A percentile compares a stretch with the other conserved stretches of the same genome.
These are phyloP conservation scores for Ganoderma meredithae DNA, from an alignment of 1,284 basidiomycete species.

Conservation along the genomic window DNA sequence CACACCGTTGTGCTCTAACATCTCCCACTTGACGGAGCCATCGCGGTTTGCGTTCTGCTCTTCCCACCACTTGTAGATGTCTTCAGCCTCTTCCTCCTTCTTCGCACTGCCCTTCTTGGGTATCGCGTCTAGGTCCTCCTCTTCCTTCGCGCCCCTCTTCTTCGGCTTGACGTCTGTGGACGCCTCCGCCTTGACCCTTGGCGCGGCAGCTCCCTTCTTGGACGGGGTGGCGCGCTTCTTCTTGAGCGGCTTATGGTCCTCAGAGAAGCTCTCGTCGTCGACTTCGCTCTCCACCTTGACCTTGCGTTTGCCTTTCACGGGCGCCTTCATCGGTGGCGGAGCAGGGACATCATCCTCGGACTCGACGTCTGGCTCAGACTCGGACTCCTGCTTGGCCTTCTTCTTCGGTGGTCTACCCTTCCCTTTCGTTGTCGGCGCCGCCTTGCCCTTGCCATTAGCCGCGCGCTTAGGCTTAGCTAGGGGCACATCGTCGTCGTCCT, in stretches of 20 bases:
- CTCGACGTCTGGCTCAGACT: slow-evolving; percentile 45
- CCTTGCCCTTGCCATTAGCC: slow-evolving; percentile 38
- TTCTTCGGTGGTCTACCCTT: slow-evolving; percentile 58
- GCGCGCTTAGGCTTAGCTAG: slow-evolving; percentile 38
- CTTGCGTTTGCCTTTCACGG: slow-evolving; percentile 57
- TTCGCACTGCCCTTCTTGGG: slow-evolving; percentile 60
- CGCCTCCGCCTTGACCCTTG: slow-evolving; percentile 52
- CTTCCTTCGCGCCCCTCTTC: slow-evolving; percentile 46
- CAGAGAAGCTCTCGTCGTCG: slow-evolving; percentile 49
- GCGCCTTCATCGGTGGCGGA: slow-evolving; percentile 48
- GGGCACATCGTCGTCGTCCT: slow-evolving; percentile 44
- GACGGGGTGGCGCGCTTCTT: slow-evolving; percentile 44
- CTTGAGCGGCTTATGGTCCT: slow-evolving; percentile 53
- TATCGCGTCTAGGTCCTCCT: slow-evolving; percentile 44
- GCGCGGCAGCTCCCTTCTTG: slow-evolving; percentile 41
- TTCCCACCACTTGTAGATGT: slow-evolving; percentile 88
- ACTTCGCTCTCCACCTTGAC: slow-evolving; percentile 61
- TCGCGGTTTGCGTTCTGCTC: slow-evolving; percentile 71
- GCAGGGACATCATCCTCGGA: slow-evolving; percentile 55
- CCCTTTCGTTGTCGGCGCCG: slow-evolving; percentile 21
- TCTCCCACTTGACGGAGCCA: slow-evolving; percentile 89
- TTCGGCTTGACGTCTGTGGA: slow-evolving; percentile 40
- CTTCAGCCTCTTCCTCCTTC: slow-evolving; percentile 70
- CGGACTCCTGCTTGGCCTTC: slow-evolving; percentile 70
- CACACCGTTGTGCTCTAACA: slow-evolving; percentile 93